A percentile compares a stretch with the other conserved stretches of the same genome.
phyloP scores from a whole-genome alignment of 2,329 filamentous ascomycete species.

The Paracoccidioides brasiliensis region DNA sequence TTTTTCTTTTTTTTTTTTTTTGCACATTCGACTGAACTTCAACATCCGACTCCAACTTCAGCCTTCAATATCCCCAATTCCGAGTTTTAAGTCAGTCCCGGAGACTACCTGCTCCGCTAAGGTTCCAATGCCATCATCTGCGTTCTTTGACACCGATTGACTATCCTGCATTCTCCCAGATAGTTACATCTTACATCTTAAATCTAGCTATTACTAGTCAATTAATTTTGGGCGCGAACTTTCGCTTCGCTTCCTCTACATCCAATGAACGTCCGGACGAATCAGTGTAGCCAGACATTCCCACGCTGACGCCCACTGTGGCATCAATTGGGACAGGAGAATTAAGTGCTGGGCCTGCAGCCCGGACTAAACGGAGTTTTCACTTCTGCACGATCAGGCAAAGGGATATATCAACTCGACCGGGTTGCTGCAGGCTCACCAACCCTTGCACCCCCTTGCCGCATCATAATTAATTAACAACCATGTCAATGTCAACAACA shows the following conservation, averaged over 20 bases:
- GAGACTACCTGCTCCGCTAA: no score
- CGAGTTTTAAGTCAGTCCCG: neutral
- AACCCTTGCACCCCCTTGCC: neutral
- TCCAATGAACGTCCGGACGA: neutral
- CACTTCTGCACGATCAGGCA: neutral
- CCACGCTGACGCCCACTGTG: neutral
- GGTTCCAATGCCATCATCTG: neutral
- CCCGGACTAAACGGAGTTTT: neutral
- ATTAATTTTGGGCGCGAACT: neutral
- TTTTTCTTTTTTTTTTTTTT: no score
- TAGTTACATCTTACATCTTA: neutral
- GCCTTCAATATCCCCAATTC: neutral
- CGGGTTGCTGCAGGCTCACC: constrained; percentile 2
- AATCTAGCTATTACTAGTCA: neutral
- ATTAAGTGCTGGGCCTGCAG: neutral
- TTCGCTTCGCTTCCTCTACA: neutral
- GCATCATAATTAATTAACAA: neutral
- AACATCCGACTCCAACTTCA: no score
- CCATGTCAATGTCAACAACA: neutral
- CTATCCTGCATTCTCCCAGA: neutral
- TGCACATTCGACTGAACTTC: no score
- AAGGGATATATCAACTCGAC: neutral
- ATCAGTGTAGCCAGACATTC: neutral
- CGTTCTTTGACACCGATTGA: neutral
- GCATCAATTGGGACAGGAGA: neutral